Base-by-base conservation (phyloP, 371 early-diverging fungal species). In the Circinella minor region DNA sequence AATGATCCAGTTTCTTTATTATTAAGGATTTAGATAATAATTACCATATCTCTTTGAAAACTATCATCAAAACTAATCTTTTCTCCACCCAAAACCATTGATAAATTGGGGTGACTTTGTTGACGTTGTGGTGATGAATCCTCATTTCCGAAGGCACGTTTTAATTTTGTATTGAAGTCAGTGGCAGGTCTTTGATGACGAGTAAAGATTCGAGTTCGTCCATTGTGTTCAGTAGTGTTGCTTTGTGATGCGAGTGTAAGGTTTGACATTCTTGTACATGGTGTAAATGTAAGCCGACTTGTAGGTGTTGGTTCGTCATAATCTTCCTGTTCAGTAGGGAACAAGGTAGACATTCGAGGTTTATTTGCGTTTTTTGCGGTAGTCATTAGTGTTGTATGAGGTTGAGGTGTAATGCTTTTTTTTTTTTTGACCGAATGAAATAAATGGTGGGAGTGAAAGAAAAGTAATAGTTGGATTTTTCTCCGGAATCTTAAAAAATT, bases 241-340 rank as follows among this genome's bases (percentile, higher is more conserved):
- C n/a, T 17, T n/a, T 34, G 34, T 57, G 57, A 57, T 57, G 57
- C 27, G 1, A 57, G 57, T 17, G 57, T 57, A 18, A 57, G 27
- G 57, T 57, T 57, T 57, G 57, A 57, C 57, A 57, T 57, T 57
- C 57, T 57, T 11, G 57, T 57, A 27, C 57, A 57, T 57, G 57
- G 57, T 57, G 57, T 57, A n/a, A 57, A 57, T 57, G 57, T 57
- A 34, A 9, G 36, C 7, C 57, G 57, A 34, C 36, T 57, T 27
- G 57, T 57, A 34, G 57, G 57, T 57, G 57, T 57, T 27, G 57
- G 14, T 57, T 57, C 57, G 5, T 57, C 57, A n/a, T 57, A 14
- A 57, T 57, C 57, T 14, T 57, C 57, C 14, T 11, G 57, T 7
- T 57, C 34, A 9, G 27, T 13, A n/a, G 18, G 7, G 20, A 57